phyloP scores from a whole-genome alignment of 495 filamentous ascomycete genomes.

The Tetracladium setigerum region DNA sequence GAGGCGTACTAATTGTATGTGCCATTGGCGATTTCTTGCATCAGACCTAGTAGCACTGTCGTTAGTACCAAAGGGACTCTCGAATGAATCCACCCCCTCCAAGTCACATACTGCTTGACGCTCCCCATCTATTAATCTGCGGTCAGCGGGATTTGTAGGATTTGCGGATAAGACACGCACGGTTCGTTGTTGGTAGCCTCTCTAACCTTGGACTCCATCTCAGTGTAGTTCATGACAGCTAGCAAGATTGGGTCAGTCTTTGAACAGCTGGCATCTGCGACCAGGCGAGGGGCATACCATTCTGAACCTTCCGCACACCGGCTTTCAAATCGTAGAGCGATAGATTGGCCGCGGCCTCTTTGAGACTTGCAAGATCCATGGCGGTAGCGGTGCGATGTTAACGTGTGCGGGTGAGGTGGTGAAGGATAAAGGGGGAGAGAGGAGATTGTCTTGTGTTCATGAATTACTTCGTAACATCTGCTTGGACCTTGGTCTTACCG shows the following conservation, averaged over 20 bases:
- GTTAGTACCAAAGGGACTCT: too few species aligned
- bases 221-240: conserved; percentile 99
- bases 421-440: conserved; percentile 5
- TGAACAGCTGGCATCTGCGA: conserved; percentile 5
- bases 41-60: background rate
- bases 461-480: too few species aligned
- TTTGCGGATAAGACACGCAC: conserved; percentile 49
- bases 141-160: conserved; percentile 51
- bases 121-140: conserved; percentile 5
- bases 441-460: background rate
- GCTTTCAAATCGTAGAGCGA: conserved; percentile 96
- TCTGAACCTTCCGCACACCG: conserved; percentile 93
- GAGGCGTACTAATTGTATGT: conserved; percentile 81
- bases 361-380: conserved; percentile 85
- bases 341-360: conserved; percentile 87
- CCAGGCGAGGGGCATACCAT: conserved; percentile 56
- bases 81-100: too few species aligned
- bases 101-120: background rate
- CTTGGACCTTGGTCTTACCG: too few species aligned
- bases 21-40: conserved; percentile 97
- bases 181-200: conserved; percentile 98
- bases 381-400: conserved; percentile 8
- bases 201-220: conserved; percentile 98
- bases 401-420: background rate
- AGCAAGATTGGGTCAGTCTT: conserved; percentile 16